Evolutionary conservation across 192 early-diverging fungal species (phyloP).

Genomic region (Chytriomyces sp.): DNA sequence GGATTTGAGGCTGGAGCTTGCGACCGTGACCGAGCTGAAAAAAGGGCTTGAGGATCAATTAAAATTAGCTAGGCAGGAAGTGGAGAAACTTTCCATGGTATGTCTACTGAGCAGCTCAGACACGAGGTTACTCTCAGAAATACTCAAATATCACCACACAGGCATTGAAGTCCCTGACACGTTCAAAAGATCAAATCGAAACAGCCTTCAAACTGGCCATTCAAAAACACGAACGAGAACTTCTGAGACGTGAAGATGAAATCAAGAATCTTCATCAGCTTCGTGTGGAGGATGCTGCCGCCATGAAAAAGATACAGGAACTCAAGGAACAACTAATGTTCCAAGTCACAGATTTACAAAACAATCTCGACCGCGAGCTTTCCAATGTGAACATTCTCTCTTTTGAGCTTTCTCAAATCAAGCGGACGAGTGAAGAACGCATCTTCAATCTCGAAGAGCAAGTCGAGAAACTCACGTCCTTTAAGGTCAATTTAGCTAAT

Average conservation of each 20-base stretch:
- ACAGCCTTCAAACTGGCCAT: conserved; percentile 36
- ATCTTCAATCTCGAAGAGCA: conserved; percentile 44
- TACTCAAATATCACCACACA: neutral
- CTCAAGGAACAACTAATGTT: conserved; percentile 61
- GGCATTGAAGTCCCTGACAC: conserved; percentile 42
- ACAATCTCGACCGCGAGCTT: conserved; percentile 51
- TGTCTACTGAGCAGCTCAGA: neutral
- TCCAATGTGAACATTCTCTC: conserved; percentile 49
- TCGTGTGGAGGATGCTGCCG: conserved; percentile 42
- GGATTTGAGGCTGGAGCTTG: conserved; percentile 34
- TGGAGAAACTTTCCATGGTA: conserved; percentile 44
- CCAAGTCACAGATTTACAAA: conserved; percentile 61
- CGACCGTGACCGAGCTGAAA: conserved; percentile 30
- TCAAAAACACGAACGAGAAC: conserved; percentile 50
- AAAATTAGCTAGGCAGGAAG: conserved; percentile 39
- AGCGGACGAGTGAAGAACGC: conserved; percentile 50
- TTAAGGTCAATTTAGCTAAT: conserved; percentile 46
- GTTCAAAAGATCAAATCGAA: conserved; percentile 49
- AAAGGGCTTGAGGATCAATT: conserved; percentile 42
- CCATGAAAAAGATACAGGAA: conserved; percentile 48
- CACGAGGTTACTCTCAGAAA: neutral
- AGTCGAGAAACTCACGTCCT: conserved; percentile 49
- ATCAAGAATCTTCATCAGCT: conserved; percentile 45
- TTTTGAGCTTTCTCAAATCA: conserved; percentile 52
- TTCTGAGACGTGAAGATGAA: conserved; percentile 36